Percentiles rank a stretch among this genome's conserved stretches.
Evolutionary conservation across 441 rosid genomes (phyloP).

Genomic region (Erodium chrysanthum): DNA sequence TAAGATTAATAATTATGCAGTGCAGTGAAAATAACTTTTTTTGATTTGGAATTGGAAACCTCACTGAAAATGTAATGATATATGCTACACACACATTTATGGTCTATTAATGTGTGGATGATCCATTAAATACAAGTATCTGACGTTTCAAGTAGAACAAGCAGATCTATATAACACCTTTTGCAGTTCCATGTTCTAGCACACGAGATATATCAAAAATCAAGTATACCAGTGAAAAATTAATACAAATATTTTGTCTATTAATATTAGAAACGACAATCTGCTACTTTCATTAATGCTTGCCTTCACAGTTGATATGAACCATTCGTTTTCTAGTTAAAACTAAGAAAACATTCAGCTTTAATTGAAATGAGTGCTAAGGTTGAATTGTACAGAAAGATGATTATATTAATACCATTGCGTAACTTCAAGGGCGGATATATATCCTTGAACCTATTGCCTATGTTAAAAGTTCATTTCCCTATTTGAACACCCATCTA

Average conservation of each 20-base stretch:
- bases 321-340: background rate
- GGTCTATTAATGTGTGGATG: constrained; percentile 5
- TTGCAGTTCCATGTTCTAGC: background rate
- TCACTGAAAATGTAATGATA: constrained; percentile 11
- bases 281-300: background rate
- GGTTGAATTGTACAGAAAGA: background rate
- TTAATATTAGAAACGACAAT: background rate
- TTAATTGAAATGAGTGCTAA: background rate
- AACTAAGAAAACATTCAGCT: background rate
- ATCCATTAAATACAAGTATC: background rate
- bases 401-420: background rate
- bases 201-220: background rate
- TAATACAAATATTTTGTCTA: background rate
- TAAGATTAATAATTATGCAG: constrained; percentile 1
- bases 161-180: background rate
- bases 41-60: background rate
- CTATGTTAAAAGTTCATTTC: background rate
- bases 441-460: background rate
- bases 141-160: background rate
- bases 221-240: background rate
- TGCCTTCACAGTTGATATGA: background rate
- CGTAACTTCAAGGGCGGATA: background rate
- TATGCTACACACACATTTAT: constrained; percentile 1
- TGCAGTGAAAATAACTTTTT: background rate
- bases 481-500: background rate